Percentiles rank a stretch among this genome's conserved stretches.
These are phyloP conservation scores for Ogataea hybrid DNA, from an alignment of 1,139 yeast genomes.

Conservation along the genomic window DNA sequence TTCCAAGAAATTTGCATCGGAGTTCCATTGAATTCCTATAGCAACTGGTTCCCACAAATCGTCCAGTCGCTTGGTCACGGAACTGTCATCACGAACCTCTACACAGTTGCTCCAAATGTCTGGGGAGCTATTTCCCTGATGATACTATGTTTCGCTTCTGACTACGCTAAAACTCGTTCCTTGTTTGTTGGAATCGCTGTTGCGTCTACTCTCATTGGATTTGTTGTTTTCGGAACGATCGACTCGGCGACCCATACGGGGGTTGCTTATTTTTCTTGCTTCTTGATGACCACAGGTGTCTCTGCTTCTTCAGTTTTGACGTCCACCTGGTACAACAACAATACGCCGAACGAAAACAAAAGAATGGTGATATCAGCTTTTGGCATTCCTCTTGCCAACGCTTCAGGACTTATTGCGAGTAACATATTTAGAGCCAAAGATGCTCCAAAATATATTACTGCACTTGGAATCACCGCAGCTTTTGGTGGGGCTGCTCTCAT, in stretches of 20 bases:
- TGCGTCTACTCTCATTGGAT: constrained; percentile 41
- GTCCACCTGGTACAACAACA: constrained; percentile 52
- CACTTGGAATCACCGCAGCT: constrained; percentile 48
- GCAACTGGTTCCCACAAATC: constrained; percentile 54
- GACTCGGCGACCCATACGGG: constrained; percentile 40
- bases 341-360: constrained; percentile 46
- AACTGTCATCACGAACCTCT: constrained; percentile 51
- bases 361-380: constrained; percentile 48
- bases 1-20: constrained; percentile 45
- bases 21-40: constrained; percentile 47
- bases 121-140: constrained; percentile 49
- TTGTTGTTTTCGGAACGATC: constrained; percentile 45
- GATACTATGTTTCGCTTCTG: constrained; percentile 46
- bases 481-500: constrained; percentile 43
- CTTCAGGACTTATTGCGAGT: constrained; percentile 56
- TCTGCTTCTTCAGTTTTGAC: constrained; percentile 47
- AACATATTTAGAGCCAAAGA: constrained; percentile 51
- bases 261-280: constrained; percentile 52
- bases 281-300: constrained; percentile 51
- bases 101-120: constrained; percentile 57
- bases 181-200: constrained; percentile 40
- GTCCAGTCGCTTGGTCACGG: constrained; percentile 51
- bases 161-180: constrained; percentile 42
- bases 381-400: constrained; percentile 55
- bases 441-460: constrained; percentile 54